Evolutionary conservation across 192 early-diverging fungal species (phyloP).

Genomic region (Backusella macrospora): DNA sequence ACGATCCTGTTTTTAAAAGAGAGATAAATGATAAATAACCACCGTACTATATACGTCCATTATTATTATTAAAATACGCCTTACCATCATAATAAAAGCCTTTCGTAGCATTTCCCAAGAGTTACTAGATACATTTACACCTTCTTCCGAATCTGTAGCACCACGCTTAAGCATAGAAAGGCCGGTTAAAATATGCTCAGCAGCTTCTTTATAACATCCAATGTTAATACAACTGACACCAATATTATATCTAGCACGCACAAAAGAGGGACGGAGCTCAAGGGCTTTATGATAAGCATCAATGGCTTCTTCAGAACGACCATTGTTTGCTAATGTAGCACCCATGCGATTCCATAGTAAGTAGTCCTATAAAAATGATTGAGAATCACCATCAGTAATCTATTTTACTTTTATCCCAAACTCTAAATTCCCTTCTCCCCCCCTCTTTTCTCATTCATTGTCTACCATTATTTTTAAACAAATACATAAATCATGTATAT

Average conservation of each 20-base stretch:
- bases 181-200: slow-evolving; percentile 90
- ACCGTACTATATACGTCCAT: not conserved
- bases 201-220: slow-evolving; percentile 91
- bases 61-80: too few relatives aligned
- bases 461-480: not conserved
- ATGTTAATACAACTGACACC: slow-evolving; percentile 97
- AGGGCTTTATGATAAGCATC: slow-evolving; percentile 96
- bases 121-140: slow-evolving; percentile 64
- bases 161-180: slow-evolving; percentile 57
- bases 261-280: slow-evolving; percentile 92
- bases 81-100: slow-evolving; percentile 62
- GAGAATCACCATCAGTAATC: not conserved
- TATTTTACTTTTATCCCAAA: not conserved
- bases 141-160: slow-evolving; percentile 37
- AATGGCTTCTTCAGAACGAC: slow-evolving; percentile 79
- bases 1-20: slow-evolving; percentile 47
- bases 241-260: slow-evolving; percentile 96
- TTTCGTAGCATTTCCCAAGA: slow-evolving; percentile 67
- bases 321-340: slow-evolving; percentile 95
- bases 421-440: too few relatives aligned
- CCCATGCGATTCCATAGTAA: slow-evolving; percentile 97
- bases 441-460: not conserved
- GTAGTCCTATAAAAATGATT: slow-evolving; percentile 66
- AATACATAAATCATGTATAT: too few relatives aligned
- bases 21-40: not conserved